Evolutionary conservation across 1,284 basidiomycete genomes (phyloP).

Genomic region (Moesziomyces sp.): DNA sequence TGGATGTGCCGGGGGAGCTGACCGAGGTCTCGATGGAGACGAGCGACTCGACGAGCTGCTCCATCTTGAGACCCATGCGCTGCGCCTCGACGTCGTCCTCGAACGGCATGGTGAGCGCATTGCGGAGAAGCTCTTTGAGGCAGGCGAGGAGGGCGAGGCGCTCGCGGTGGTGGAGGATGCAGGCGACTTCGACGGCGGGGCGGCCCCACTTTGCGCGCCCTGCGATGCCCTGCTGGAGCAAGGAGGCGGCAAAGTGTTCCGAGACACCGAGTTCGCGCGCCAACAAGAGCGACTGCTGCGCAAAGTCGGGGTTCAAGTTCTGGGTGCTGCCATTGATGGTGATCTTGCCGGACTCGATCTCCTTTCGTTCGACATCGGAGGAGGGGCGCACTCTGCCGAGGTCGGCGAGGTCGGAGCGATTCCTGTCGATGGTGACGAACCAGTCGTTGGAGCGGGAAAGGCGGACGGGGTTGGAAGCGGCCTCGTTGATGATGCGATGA

Average conservation of each 20-base stretch:
- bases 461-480: slow-evolving; percentile 45
- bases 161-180: slow-evolving; percentile 63
- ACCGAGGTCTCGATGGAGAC: slow-evolving; percentile 35
- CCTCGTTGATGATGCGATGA: slow-evolving; percentile 53
- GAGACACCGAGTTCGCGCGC: slow-evolving; percentile 59
- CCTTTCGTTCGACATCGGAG: slow-evolving; percentile 59
- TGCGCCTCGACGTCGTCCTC: slow-evolving; percentile 50
- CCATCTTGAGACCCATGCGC: slow-evolving; percentile 56
- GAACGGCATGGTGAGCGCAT: slow-evolving; percentile 58
- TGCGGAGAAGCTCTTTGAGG: slow-evolving; percentile 57
- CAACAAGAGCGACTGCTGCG: slow-evolving; percentile 60
- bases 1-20: slow-evolving; percentile 13
- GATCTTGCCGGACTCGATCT: slow-evolving; percentile 62
- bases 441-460: slow-evolving; percentile 56
- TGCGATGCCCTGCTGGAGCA: slow-evolving; percentile 62
- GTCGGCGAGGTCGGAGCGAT: slow-evolving; percentile 52
- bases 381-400: slow-evolving; percentile 54
- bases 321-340: slow-evolving; percentile 57
- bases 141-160: slow-evolving; percentile 60
- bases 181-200: slow-evolving; percentile 59
- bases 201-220: slow-evolving; percentile 60
- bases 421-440: slow-evolving; percentile 63
- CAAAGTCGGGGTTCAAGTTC: slow-evolving; percentile 63
- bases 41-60: slow-evolving; percentile 58
- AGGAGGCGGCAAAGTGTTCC: slow-evolving; percentile 64